These are phyloP conservation scores for Fragilariopsis cylindrus DNA, from an alignment of 108 stramenopile genomes.

Conservation along the genomic window DNA sequence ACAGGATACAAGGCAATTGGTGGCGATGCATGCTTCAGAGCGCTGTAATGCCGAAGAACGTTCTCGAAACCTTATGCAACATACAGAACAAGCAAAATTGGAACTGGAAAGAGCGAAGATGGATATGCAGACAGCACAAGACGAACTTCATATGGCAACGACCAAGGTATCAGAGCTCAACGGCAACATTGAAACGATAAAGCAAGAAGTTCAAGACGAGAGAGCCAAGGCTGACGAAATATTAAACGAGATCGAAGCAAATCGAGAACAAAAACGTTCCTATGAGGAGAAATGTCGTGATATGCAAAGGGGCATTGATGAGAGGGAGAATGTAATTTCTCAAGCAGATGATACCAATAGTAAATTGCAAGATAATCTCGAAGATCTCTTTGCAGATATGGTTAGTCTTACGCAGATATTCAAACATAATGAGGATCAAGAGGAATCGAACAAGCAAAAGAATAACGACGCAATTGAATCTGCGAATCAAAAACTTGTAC, in stretches of 20 bases:
- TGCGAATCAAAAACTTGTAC: constrained; percentile 19
- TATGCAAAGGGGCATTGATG: constrained; percentile 4
- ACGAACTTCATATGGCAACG: constrained; percentile 5
- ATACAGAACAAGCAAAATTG: constrained; percentile 11
- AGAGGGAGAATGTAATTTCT: constrained; percentile 1
- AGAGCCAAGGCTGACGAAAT: constrained; percentile 7
- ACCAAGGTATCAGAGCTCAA: background rate
- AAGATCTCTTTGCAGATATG: constrained; percentile 48
- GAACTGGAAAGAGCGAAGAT: constrained; percentile 4
- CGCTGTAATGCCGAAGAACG: constrained; percentile 24
- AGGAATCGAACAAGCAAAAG: constrained; percentile 3
- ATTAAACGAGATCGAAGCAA: background rate
- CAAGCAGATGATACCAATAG: constrained; percentile 13
- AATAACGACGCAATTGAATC: constrained; percentile 8
- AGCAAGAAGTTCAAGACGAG: constrained; percentile 7
- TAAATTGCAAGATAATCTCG: constrained; percentile 29
- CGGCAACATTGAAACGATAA: background rate
- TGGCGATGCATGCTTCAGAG: constrained; percentile 29
- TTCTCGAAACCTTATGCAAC: background rate
- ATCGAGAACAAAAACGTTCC: background rate
- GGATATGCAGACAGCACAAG: background rate
- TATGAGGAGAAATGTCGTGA: constrained; percentile 9
- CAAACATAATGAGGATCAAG: constrained; percentile 30
- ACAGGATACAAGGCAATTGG: constrained; percentile 26
- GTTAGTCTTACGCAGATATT: constrained; percentile 30